Evolutionary conservation across 2,329 filamentous ascomycete genomes (phyloP).

Genomic region (Aspergillus versicolor): DNA sequence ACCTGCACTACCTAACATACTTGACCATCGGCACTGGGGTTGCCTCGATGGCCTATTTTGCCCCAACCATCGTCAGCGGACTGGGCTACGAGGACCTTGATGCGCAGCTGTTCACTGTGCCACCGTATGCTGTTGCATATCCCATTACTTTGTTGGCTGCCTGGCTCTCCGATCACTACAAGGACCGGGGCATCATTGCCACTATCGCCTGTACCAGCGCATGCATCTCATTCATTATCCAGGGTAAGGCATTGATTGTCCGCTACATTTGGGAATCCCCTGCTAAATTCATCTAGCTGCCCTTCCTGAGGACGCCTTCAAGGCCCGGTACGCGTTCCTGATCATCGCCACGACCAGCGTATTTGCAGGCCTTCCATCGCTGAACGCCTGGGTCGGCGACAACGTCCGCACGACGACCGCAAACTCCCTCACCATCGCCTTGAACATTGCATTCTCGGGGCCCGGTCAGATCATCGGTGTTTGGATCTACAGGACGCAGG

Average conservation of each 20-base stretch:
- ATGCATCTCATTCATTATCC: not conserved
- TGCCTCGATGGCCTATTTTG: constrained; percentile 34
- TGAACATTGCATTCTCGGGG: constrained; percentile 27
- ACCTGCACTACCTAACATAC: constrained; percentile 8
- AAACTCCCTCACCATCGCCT: constrained; percentile 19
- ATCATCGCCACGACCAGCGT: constrained; percentile 19
- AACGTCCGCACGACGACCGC: constrained; percentile 25
- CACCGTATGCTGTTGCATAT: constrained; percentile 18
- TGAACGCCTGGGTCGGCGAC: constrained; percentile 27
- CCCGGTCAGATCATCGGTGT: constrained; percentile 30
- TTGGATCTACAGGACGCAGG: constrained; percentile 25
- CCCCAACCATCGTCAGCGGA: constrained; percentile 21
- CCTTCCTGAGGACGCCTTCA: not conserved
- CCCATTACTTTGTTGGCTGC: constrained; percentile 12
- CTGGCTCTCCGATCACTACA: constrained; percentile 3
- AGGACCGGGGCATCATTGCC: not conserved
- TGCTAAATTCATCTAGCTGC: not conserved
- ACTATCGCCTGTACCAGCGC: not conserved
- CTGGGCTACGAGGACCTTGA: constrained; percentile 19
- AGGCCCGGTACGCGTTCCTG: constrained; percentile 21
- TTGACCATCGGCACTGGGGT: constrained; percentile 1
- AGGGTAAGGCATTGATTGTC: not conserved
- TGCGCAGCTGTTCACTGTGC: constrained; percentile 22
- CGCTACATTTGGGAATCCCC: not conserved
- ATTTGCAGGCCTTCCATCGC: constrained; percentile 25